Percentiles rank a stretch among this genome's conserved stretches.
These are phyloP conservation scores for Puccinia brachypodii DNA, from an alignment of 1,284 basidiomycete genomes.

Conservation along the genomic window DNA sequence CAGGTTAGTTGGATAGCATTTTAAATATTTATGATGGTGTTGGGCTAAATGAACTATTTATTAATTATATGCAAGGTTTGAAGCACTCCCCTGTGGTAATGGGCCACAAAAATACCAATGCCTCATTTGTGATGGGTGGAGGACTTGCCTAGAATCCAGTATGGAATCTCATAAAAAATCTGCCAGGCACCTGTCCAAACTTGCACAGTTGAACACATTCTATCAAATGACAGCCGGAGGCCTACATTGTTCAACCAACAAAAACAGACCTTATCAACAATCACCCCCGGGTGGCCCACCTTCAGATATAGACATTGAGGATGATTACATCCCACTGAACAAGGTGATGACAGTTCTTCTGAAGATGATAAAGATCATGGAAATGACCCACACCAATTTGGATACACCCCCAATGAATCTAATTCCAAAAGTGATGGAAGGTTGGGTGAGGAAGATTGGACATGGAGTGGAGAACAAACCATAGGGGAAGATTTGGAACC, in stretches of 20 bases:
- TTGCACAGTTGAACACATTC: neutral
- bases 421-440: neutral
- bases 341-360: neutral
- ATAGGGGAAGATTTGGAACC: neutral
- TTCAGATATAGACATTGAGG: neutral
- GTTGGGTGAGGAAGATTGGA: neutral
- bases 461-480: neutral
- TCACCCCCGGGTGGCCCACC: neutral
- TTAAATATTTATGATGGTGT: neutral
- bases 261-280: neutral
- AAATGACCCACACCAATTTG: neutral
- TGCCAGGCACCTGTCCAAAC: neutral
- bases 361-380: neutral
- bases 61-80: neutral
- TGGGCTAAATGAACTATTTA: neutral
- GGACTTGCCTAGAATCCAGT: neutral
- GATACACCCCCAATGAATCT: neutral
- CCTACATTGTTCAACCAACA: too few species aligned
- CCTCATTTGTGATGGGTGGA: neutral
- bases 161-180: neutral
- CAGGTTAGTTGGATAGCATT: neutral
- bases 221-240: neutral
- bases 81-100: neutral
- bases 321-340: neutral
- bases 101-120: neutral